phyloP scores from a whole-genome alignment of 306 rosid species.

The Cicer cuneatum region DNA sequence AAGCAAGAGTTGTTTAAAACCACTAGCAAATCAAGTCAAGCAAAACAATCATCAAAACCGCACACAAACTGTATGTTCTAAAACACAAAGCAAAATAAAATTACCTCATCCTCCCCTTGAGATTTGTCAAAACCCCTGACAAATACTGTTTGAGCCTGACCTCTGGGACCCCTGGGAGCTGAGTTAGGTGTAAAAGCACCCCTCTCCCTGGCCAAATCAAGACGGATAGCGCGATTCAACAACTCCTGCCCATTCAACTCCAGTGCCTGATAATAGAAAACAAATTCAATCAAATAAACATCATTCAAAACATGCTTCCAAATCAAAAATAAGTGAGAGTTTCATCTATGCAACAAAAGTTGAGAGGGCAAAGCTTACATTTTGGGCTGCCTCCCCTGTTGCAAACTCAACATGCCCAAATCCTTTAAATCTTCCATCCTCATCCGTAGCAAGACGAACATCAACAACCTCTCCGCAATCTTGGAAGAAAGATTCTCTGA shows the following conservation, averaged over 20 bases:
- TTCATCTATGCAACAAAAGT: background rate
- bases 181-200: constrained; percentile 75
- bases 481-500: constrained; percentile 75
- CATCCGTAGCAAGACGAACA: constrained; percentile 63
- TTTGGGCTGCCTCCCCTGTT: constrained; percentile 61
- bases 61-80: background rate
- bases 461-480: constrained; percentile 71
- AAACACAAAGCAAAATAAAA: background rate
- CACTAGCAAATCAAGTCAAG: background rate
- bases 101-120: constrained; percentile 75
- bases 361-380: constrained; percentile 42
- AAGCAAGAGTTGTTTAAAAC: background rate
- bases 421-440: constrained; percentile 66
- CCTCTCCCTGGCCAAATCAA: constrained; percentile 76
- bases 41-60: background rate
- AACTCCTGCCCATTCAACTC: constrained; percentile 58
- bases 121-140: constrained; percentile 73
- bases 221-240: constrained; percentile 56
- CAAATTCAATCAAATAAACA: background rate
- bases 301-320: background rate
- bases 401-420: constrained; percentile 90
- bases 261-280: constrained; percentile 58
- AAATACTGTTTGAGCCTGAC: constrained; percentile 54
- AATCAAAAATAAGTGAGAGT: background rate
- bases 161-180: constrained; percentile 60